These are phyloP conservation scores for Myriosclerotinia curreyana DNA, from an alignment of 2,329 filamentous ascomycete species.

Conservation along the genomic window DNA sequence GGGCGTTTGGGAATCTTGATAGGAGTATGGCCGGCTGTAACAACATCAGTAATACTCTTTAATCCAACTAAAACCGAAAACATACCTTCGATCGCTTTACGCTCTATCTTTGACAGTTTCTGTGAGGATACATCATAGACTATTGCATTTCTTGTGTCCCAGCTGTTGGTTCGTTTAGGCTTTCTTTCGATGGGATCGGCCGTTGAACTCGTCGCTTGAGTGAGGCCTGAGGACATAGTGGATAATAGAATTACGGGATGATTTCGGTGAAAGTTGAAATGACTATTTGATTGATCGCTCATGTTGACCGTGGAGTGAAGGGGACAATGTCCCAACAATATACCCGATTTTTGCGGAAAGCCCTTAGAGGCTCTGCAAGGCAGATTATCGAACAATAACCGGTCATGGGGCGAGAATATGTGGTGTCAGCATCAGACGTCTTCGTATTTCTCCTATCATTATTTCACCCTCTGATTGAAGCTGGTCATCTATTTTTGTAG, in stretches of 20 bases:
- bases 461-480: too few relatives aligned
- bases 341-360: not conserved
- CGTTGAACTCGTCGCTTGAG: not conserved
- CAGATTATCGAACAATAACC: not conserved
- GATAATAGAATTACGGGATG: not conserved
- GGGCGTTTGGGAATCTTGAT: constrained; percentile 9
- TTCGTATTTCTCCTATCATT: not conserved
- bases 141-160: constrained; percentile 7
- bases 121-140: constrained; percentile 15
- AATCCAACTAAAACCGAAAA: not conserved
- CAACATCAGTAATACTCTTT: not conserved
- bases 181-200: not conserved
- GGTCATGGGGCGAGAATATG: not conserved
- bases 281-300: not conserved
- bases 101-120: not conserved
- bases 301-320: constrained; percentile 1
- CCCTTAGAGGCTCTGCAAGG: not conserved
- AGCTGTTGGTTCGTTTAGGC: constrained; percentile 9
- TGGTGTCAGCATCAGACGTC: not conserved
- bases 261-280: not conserved
- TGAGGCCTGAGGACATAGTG: not conserved
- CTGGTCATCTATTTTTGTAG: not conserved
- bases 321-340: not conserved
- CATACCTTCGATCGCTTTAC: constrained; percentile 7
- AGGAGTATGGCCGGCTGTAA: not conserved